Base-by-base conservation (phyloP, 2,329 filamentous ascomycete species). In the Hypoxylon sp. region DNA sequence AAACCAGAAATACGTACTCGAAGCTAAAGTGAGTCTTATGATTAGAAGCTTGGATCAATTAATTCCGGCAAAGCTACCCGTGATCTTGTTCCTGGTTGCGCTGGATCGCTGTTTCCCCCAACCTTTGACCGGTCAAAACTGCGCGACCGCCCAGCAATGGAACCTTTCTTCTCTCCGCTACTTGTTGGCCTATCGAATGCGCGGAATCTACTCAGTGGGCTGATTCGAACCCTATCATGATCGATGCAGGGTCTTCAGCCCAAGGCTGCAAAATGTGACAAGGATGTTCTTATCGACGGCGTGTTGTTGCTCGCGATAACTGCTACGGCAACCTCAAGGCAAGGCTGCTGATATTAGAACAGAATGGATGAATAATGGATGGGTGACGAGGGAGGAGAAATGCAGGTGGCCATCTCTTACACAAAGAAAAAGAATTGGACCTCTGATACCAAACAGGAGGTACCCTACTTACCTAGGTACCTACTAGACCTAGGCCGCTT, bases 391-490 rank as follows among this genome's bases (percentile, higher is more conserved):
- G 51, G 62, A 65, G 65, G 48, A 59, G 56, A 62, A 57, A 48
- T 59, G 53, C 37, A 57, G 21, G 21, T 42, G 29, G 46, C 39
- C 31, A 51, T 62, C 54, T 65, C 46, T 58, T 42, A 52, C 50
- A 65, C 61, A 67, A 47, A 64, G 51, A 59, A 65, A 69, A 65
- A 54, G 5, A 63, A 64, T 59, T 59, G 62, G 62, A 62, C 51
- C 62, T 62, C 24, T 32, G 42, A 27, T 39, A 19, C 32, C 32
- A 37, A 37, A 37, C 32, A 13, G 32, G 32, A 54, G 52, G 35
- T 44, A 32, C 42, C 42, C 54, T 46, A 46, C 24, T 42, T 54
- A 42, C 19, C 13, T 44, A 51, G 32, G 10, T 42, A 55, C 48
- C 24, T 54, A 67, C 27, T 51, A 50, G 13, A 46, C n/a, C 44